Evolutionary conservation across 2,329 filamentous ascomycete species (phyloP), one percentile per base, ranked within the genome.

Genomic region (Hypomyces rosellus): DNA sequence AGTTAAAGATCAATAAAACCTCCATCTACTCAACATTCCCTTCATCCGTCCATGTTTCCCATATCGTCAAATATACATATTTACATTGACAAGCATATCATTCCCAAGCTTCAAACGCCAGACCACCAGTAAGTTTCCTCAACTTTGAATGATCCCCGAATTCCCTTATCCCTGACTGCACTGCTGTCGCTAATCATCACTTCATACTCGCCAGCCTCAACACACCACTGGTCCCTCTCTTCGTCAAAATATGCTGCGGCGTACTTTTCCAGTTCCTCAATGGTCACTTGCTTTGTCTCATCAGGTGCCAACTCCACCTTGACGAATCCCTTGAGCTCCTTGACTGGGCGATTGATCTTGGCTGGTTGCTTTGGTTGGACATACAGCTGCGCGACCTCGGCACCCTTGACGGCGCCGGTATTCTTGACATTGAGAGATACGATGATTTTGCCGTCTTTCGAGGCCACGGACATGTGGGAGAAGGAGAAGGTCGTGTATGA

Each of bases 191-290:
- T 76, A 2, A 88, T 77, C 48, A 82, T 66, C 14, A 88, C 73
- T 50, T 77, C 76, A 62, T 88, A 89, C 44, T 71, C 70, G 30
- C 85, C 86, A 61, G 75, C 75, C 68, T 88, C 84, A 1, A 77
- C 77, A 16, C 79, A 76, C 85, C 85, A 90, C 59, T 80, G 72
- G 49, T 77, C 73, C 12, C 79, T 71, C 54, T 78, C 75, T 69
- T 89, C 86, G 57, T 88, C 84, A 74, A 82, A 89, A 68, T 84
- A 89, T 48, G 80, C 80, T 0, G 81, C 77, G 0, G 80, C 82
- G 49, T 86, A 82, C 67, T 86, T 88, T 60, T 78, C 78, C 53
- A 78, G 62, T 45, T 83, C 67, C 4, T 70, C 67, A 7, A 90
- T 71, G n/a, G 74, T 69, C 2, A 82, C 79, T 6, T 58, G 70